A percentile compares a stretch with the other conserved stretches of the same genome.
Conservation (phyloP, 768 basidiomycete species). For the Pleurotus pulmonarius region DNA sequence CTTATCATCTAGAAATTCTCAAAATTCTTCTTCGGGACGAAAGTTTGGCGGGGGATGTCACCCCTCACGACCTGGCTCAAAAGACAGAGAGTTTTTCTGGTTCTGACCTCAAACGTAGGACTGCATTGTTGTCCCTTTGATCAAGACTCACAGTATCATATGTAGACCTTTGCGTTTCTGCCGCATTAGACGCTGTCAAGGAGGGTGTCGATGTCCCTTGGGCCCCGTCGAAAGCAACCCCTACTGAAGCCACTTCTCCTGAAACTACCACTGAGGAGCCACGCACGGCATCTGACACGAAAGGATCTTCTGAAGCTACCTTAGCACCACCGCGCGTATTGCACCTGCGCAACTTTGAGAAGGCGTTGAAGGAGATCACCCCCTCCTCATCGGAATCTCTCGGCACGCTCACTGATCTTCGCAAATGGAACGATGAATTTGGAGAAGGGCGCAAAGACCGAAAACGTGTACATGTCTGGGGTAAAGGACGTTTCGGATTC, state of each 20-base stretch:
- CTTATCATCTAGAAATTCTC: constrained; percentile 62
- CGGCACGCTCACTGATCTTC: constrained; percentile 69
- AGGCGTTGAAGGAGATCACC: constrained; percentile 86
- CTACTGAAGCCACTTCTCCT: constrained; percentile 7
- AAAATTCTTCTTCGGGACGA: constrained; percentile 87
- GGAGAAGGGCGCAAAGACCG: constrained; percentile 77
- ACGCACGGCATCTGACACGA: neutral
- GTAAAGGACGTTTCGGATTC: constrained; percentile 87
- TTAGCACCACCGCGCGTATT: constrained; percentile 34
- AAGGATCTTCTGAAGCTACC: neutral
- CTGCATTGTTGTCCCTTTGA: constrained; percentile 4
- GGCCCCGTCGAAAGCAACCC: constrained; percentile 23
- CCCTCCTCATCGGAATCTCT: constrained; percentile 84
- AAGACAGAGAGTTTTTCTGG: constrained; percentile 88
- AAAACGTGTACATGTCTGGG: constrained; percentile 71
- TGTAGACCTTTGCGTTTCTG: constrained; percentile 87
- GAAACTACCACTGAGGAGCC: constrained; percentile 13
- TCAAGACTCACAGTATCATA: constrained; percentile 25
- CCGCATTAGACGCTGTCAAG: constrained; percentile 89
- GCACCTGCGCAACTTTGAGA: constrained; percentile 64
- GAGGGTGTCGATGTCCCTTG: constrained; percentile 81
- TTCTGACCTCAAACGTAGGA: constrained; percentile 90
- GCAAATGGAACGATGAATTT: constrained; percentile 92
- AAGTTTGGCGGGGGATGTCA: constrained; percentile 58
- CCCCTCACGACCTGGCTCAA: constrained; percentile 55